phyloP scores from a whole-genome alignment of 257 asterid species.

The Solanum chilense region DNA sequence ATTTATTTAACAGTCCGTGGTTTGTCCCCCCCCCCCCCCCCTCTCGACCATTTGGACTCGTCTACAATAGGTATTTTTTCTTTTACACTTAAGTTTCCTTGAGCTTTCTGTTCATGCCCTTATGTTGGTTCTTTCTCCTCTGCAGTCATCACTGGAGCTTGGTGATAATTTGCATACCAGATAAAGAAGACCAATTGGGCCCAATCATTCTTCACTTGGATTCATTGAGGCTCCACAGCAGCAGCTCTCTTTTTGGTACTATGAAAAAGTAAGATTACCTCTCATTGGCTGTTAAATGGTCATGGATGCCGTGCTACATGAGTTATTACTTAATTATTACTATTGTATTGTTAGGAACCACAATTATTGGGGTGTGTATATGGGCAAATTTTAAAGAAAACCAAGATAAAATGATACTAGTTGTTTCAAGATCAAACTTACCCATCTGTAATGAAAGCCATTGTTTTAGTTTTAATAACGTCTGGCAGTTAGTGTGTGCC shows the following conservation, averaged over 20 bases:
- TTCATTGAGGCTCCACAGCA: conserved; percentile 64
- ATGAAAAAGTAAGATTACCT: conserved; percentile 44
- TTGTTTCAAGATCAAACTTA: background rate
- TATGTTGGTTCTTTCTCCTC: conserved; percentile 5
- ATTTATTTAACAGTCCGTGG: background rate
- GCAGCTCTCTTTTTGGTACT: conserved; percentile 44
- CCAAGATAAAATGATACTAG: background rate
- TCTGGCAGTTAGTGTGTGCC: background rate
- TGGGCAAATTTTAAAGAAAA: background rate
- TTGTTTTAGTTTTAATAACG: background rate
- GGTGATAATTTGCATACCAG: conserved; percentile 80
- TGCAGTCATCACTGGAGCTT: conserved; percentile 93
- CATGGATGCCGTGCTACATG: background rate
- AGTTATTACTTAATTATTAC: background rate
- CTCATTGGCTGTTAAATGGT: background rate
- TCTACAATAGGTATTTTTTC: background rate
- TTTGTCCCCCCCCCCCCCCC: background rate
- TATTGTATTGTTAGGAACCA: background rate
- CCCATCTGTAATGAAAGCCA: background rate
- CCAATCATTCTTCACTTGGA: conserved; percentile 82
- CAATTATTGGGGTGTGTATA: background rate
- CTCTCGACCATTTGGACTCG: background rate
- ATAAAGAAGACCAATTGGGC: conserved; percentile 58
- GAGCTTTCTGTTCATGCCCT: conserved; percentile 9
- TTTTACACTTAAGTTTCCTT: background rate